phyloP scores from a whole-genome alignment of 139 green algal species.

The Tetradesmus lagerheimii region DNA sequence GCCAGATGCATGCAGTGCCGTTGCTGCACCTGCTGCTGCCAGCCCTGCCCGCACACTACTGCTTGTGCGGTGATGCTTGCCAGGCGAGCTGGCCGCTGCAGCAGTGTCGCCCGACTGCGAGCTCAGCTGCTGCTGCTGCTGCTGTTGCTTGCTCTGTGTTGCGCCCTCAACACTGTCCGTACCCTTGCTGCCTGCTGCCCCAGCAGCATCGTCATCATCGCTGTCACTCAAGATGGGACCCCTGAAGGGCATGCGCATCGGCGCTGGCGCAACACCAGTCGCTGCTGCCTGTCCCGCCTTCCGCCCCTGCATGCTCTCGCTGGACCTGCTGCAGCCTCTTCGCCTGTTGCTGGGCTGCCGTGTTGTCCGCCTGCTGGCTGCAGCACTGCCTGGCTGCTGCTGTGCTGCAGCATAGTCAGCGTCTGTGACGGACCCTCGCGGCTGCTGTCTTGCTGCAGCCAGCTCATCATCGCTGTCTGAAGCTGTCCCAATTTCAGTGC shows the following conservation, averaged over 20 bases:
- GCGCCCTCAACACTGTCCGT: not conserved
- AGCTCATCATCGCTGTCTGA: slow-evolving; percentile 22
- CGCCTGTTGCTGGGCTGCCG: not conserved
- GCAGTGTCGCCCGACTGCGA: not conserved
- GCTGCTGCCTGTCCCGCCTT: not conserved
- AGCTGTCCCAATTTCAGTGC: slow-evolving; percentile 20
- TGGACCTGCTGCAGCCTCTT: not conserved
- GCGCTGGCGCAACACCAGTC: not conserved
- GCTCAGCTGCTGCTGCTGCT: slow-evolving; percentile 8
- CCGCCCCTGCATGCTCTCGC: not conserved
- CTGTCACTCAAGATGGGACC: slow-evolving; percentile 12
- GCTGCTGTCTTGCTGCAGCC: not conserved
- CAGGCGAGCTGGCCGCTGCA: not conserved
- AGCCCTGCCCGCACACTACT: not conserved
- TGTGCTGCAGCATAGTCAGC: not conserved
- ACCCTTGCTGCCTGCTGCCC: not conserved
- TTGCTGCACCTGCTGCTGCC: not conserved
- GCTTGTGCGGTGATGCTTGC: not conserved
- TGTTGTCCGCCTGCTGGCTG: not conserved
- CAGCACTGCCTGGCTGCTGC: not conserved
- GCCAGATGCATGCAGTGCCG: not conserved
- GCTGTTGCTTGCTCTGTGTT: not conserved
- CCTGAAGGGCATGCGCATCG: not conserved
- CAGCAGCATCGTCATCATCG: not conserved
- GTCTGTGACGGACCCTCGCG: not conserved